These are phyloP conservation scores for Leptographium lundbergii DNA, from an alignment of 2,329 filamentous ascomycete species.

Conservation along the genomic window DNA sequence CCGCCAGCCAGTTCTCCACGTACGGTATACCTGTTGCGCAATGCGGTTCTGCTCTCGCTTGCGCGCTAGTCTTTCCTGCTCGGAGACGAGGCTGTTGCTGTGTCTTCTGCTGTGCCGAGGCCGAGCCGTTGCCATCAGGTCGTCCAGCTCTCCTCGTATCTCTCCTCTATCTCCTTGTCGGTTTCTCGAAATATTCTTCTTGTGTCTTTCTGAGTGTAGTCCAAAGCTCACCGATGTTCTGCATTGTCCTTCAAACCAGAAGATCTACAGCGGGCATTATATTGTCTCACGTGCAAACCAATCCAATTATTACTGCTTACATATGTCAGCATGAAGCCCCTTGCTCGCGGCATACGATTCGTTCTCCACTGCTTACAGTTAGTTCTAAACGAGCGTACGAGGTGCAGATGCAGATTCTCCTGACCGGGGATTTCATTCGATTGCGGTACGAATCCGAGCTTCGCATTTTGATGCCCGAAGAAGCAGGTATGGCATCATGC, in stretches of 20 bases:
- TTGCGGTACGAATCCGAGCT: too few relatives aligned
- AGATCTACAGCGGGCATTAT: neutral
- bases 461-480: too few relatives aligned
- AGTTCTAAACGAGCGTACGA: too few relatives aligned
- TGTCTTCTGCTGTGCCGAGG: neutral
- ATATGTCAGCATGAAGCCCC: neutral
- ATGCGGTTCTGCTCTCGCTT: neutral
- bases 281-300: neutral
- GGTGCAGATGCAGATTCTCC: too few relatives aligned
- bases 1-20: neutral
- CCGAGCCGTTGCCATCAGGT: neutral
- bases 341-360: neutral
- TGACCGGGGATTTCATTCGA: too few relatives aligned
- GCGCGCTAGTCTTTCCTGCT: neutral
- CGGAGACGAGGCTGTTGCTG: neutral
- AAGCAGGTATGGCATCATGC: too few relatives aligned
- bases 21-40: neutral
- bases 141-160: neutral
- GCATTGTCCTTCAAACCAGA: neutral
- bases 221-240: neutral
- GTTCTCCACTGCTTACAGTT: too few relatives aligned
- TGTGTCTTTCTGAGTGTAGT: neutral
- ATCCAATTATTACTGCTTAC: neutral
- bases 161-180: neutral
- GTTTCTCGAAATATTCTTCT: neutral